Conservation (phyloP, 805 yeast species). For the Suhomyces kilbournensis region DNA sequence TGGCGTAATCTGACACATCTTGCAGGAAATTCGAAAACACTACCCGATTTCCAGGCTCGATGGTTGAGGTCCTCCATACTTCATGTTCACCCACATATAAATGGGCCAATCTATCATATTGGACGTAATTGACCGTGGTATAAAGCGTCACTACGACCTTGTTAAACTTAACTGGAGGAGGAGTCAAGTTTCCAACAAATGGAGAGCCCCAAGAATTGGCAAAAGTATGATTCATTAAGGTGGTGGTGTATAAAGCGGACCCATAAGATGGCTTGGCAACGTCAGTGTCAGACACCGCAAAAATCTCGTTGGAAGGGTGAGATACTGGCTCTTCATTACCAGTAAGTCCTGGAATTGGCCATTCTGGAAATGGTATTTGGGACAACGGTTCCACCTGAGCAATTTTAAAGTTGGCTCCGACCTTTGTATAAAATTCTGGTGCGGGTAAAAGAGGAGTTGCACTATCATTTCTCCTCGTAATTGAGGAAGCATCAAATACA, state of each 20-base stretch:
- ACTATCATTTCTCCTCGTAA: not conserved
- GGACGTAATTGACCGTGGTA: constrained; percentile 55
- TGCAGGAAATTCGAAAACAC: constrained; percentile 52
- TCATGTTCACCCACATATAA: constrained; percentile 60
- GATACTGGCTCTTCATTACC: not conserved
- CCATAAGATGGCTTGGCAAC: constrained; percentile 15
- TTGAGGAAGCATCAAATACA: not conserved
- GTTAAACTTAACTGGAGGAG: constrained; percentile 36
- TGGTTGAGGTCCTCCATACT: constrained; percentile 84
- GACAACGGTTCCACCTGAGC: not conserved
- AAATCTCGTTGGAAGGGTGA: constrained; percentile 10
- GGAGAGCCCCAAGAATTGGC: constrained; percentile 64
- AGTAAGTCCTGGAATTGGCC: not conserved
- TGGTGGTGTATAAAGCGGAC: constrained; percentile 39
- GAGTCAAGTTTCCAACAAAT: constrained; percentile 37
- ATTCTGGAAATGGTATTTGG: not conserved
- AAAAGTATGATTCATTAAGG: constrained; percentile 47
- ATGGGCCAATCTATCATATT: constrained; percentile 64
- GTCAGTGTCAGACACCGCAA: constrained; percentile 17
- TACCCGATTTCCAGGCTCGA: constrained; percentile 63
- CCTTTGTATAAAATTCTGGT: not conserved
- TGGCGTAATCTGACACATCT: constrained; percentile 58
- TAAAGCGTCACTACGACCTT: constrained; percentile 52
- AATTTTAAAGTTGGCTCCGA: not conserved
- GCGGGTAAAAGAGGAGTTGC: not conserved